Conservation (phyloP, 306 rosid genomes). For the Geum urbanum region DNA sequence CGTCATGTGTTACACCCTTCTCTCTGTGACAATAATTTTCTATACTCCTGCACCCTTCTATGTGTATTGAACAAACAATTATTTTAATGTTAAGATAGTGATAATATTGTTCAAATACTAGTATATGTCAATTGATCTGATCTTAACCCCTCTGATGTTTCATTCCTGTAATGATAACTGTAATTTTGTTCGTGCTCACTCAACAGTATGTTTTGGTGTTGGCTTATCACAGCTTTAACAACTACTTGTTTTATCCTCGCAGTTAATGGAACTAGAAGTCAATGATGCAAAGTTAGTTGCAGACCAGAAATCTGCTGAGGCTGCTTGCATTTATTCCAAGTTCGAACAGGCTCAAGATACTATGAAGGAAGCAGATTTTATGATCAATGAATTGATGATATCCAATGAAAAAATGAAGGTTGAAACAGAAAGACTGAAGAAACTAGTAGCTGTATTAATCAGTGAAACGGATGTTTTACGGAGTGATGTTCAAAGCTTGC, state of each 20-base stretch:
- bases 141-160: background rate
- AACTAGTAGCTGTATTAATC: conserved; percentile 33
- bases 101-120: background rate
- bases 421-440: conserved; percentile 47
- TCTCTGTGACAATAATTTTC: background rate
- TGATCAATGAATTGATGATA: conserved; percentile 66
- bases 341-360: conserved; percentile 82
- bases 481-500: conserved; percentile 58
- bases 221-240: conserved; percentile 2
- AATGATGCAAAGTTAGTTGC: conserved; percentile 63
- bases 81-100: conserved; percentile 1
- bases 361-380: conserved; percentile 70
- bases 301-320: conserved; percentile 68
- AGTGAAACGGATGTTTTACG: conserved; percentile 44
- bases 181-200: background rate
- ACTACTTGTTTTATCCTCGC: conserved; percentile 7
- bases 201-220: background rate
- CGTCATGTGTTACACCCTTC: background rate
- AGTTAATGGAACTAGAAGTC: conserved; percentile 72
- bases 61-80: background rate
- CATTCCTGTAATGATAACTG: background rate
- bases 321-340: conserved; percentile 66
- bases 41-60: background rate
- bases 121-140: too few relatives aligned
- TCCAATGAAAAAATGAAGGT: conserved; percentile 74